Evolutionary conservation across 805 yeast species (phyloP), one percentile per base, ranked within the genome.

Genomic region (Danielozyma ontarioensis): DNA sequence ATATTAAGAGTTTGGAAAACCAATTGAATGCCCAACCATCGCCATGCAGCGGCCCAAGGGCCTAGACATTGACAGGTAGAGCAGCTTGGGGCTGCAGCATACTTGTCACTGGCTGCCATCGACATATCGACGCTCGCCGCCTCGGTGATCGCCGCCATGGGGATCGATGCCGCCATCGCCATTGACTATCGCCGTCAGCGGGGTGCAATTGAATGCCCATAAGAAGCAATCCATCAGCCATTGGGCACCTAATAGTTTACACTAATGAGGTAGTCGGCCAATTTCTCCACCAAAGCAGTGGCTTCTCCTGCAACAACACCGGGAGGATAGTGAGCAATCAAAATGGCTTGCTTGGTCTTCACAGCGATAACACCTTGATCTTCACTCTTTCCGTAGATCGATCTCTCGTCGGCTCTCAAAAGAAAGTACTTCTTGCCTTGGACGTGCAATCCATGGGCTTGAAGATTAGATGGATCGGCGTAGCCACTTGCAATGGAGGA

Each of bases 261-360:
- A 51, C 87, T 70, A 57, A 90, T 87, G 64, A 93, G 74, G 56
- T 93, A 89, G 59, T 93, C 97, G 29, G 95, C 97, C 68, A 93
- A 74, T 55, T 87, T 90, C 62, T 93, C 98, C 36, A 90, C 96
- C 43, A 89, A 84, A 52, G 83, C 78, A 39, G 97, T 84, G 33
- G 97, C 97, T 57, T 86, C 96, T 48, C 95, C 96, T 21, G 97
- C 86, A 59, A 81, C 90, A 29, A 85, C 83, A 35, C 89, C 89
- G 10, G 84, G 76, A 12, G 95, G 93, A 57, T 93, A 93, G 62
- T 93, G 97, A n/a, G 93, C 96, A 49, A 93, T 66, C 54, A 93
- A 64, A 36, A 93, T 78, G 19, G 97, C 88, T 64, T 90, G 97
- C 55, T 79, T 85, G 35, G 97, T 88, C 72, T 95, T 84, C 29